Evolutionary conservation across 495 filamentous ascomycete species (phyloP), one percentile per base, ranked within the genome.

Genomic region (Podospora pseudoanserina): DNA sequence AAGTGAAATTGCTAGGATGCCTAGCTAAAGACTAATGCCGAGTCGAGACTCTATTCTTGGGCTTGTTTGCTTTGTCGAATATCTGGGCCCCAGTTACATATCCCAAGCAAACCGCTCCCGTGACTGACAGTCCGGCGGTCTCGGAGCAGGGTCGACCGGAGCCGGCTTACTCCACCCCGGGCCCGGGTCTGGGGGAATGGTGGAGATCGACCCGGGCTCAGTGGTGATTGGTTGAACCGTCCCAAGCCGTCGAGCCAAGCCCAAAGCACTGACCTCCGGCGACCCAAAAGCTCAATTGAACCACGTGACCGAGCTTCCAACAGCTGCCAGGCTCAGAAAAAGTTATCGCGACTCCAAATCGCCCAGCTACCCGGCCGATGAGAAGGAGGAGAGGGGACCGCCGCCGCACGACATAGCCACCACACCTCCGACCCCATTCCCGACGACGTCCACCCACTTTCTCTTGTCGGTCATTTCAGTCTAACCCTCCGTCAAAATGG

Each of bases 271-370:
- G 18, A n/a, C 15, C 13, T 26, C 15, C 4, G 1, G 5, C 16
- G 23, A 26, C n/a, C n/a, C 55, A 19, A 58, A 58, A n/a, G 6
- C 2, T 20, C 55, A 7, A 9, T 6, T 20, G 28, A 18, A n/a
- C 28, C 68, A 70, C 68, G 68, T 70, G 68, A 70, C 68, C 23
- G 11, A 53, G 18, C 34, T 59, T 62, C 20, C 68, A 34, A 34
- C 39, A 32, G 13, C 23, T 62, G 26, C 27, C 23, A 19, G 15
- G 15, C 53, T 60, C 34, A 54, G 63, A 66, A 71, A 71, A 71
- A 71, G 67, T 66, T n/a, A 68, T 68, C 69, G 66, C 65, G 65
- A 64, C 63, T 65, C 15, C 62, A 68, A 32, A 58, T 28, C 65
- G 65, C 65, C 44, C 57, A 64, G 28, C 56, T 60, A 65, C 65